A percentile compares a stretch with the other conserved stretches of the same genome.
Evolutionary conservation across 192 early-diverging fungal species (phyloP).

Genomic region (Backusella tuberculispora): DNA sequence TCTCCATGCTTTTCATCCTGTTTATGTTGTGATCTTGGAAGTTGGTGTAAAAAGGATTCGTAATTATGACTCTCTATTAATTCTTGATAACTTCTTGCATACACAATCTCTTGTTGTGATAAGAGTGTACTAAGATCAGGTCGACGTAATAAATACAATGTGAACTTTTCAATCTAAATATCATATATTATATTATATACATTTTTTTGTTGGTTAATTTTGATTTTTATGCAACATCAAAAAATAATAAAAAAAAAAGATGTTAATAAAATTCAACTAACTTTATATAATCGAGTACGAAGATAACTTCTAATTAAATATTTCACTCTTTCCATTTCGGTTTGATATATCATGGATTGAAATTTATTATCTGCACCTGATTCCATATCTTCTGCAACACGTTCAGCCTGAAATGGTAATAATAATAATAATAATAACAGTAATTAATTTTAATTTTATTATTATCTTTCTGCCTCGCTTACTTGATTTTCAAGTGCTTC

Average conservation of each 20-base stretch:
- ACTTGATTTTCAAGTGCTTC: constrained; percentile 65
- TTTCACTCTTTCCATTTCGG: constrained; percentile 70
- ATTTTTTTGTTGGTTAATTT: not conserved
- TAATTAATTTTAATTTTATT: not conserved
- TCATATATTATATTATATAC: not conserved
- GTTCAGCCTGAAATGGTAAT: constrained; percentile 30
- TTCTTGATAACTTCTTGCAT: constrained; percentile 55
- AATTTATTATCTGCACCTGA: constrained; percentile 47
- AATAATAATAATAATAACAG: not conserved
- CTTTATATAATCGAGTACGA: constrained; percentile 65
- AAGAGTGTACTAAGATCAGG: constrained; percentile 42
- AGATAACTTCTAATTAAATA: constrained; percentile 68
- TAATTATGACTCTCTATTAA: constrained; percentile 52
- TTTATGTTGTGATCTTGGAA: constrained; percentile 54
- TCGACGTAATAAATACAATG: constrained; percentile 46
- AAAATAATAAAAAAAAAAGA: too few species aligned
- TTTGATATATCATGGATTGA: constrained; percentile 59
- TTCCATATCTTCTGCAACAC: constrained; percentile 35
- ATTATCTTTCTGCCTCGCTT: not conserved
- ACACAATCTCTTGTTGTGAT: constrained; percentile 54
- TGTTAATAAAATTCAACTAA: constrained; percentile 19
- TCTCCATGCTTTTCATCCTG: constrained; percentile 49
- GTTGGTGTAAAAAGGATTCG: constrained; percentile 50
- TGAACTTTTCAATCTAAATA: constrained; percentile 61
- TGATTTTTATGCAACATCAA: not conserved